These are phyloP conservation scores for Aureobasidium zeae DNA, from an alignment of 2,329 filamentous ascomycete genomes.

Conservation along the genomic window DNA sequence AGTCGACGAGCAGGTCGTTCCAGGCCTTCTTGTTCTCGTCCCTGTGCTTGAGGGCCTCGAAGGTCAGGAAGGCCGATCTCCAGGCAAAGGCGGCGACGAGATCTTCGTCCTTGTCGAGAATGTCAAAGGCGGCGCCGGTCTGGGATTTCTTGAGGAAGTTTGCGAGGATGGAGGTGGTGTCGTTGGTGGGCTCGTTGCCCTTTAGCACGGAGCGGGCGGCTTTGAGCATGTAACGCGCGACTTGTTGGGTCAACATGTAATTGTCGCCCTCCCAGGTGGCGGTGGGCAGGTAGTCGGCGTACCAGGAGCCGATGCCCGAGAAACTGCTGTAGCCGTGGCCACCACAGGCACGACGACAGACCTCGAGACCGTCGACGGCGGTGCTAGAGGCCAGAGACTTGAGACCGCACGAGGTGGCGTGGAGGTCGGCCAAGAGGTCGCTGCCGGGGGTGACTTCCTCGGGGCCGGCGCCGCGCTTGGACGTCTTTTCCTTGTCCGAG, in stretches of 20 bases:
- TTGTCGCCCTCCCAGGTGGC: slow-evolving; percentile 70
- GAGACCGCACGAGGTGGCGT: slow-evolving; percentile 66
- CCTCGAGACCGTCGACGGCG: slow-evolving; percentile 64
- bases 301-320: slow-evolving; percentile 66
- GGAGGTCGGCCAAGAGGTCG: slow-evolving; percentile 62
- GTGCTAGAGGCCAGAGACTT: slow-evolving; percentile 65
- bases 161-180: slow-evolving; percentile 58
- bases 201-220: slow-evolving; percentile 61
- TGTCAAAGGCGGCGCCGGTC: slow-evolving; percentile 63
- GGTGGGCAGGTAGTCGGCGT: slow-evolving; percentile 65
- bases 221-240: slow-evolving; percentile 67
- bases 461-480: slow-evolving; percentile 51
- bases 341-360: slow-evolving; percentile 65
- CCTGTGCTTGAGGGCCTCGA: slow-evolving; percentile 64
- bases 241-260: slow-evolving; percentile 75
- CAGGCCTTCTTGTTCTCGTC: slow-evolving; percentile 67
- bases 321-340: slow-evolving; percentile 69
- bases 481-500: slow-evolving; percentile 34
- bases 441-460: slow-evolving; percentile 58
- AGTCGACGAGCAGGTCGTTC: slow-evolving; percentile 70
- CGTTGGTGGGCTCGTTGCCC: slow-evolving; percentile 55
- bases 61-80: slow-evolving; percentile 65
- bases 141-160: slow-evolving; percentile 57
- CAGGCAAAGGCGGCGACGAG: slow-evolving; percentile 67
- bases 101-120: slow-evolving; percentile 60